Evolutionary conservation across 768 basidiomycete genomes (phyloP), one percentile per base, ranked within the genome.

Genomic region (Kwoniella dejecticola): DNA sequence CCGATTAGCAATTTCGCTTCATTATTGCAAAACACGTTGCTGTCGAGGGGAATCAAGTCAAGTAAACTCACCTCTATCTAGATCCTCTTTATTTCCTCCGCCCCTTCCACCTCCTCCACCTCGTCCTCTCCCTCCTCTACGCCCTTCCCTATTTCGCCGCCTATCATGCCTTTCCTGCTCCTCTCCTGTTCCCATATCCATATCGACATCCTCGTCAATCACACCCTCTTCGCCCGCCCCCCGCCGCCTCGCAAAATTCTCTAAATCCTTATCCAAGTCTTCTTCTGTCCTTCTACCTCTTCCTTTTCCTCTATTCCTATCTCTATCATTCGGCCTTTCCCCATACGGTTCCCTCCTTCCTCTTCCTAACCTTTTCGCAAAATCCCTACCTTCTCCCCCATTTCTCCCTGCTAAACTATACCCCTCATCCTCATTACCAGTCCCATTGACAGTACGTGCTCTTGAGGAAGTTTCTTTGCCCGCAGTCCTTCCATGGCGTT

Each of bases 261-360:
- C 89, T 59, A 98, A 81, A 77, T 98, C 95, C 64, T 84, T 84
- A 83, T 94, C 92, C 68, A 97, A 81, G 80, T 97, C 95, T 59
- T 91, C 89, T 80, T 82, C 89, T 88, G 64, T 89, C 87, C 69
- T 87, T 83, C 71, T 91, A 88, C 77, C 91, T 91, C 72, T 94
- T 89, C 74, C 89, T 87, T 45, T 92, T 62, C 84, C 84, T 82
- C 91, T 89, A 66, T 38, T 38, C 8, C 95, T 81, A 79, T 93
- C 91, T 33, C 41, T 19, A 44, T 45, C 54, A 30, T 41, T 23
- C 17, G 50, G 40, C 17, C 50, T 44, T n/a, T 19, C 30, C 89
- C 49, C 88, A 88, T 71, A 87, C 82, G 72, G 92, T 15, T 69
- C 95, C 90, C 74, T 90, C 87, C 68, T 44, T 13, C 59, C 68